Evolutionary conservation across 2,329 filamentous ascomycete species (phyloP).

Genomic region (Gaeumannomyces sp.): DNA sequence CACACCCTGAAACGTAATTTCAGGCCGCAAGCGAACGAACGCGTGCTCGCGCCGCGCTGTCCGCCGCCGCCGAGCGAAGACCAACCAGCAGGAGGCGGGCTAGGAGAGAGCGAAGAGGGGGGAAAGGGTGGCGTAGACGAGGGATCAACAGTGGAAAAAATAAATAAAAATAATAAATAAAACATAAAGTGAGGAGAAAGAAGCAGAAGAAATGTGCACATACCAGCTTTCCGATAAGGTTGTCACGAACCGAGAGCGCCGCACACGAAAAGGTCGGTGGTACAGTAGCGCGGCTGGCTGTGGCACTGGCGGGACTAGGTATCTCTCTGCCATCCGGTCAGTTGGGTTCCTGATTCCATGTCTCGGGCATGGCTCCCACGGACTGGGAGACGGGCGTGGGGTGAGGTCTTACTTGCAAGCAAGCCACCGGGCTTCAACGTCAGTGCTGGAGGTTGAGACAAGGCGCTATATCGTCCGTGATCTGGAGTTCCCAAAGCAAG

Average conservation of each 20-base stretch:
- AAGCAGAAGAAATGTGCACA: not conserved
- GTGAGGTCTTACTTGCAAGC: not conserved
- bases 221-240: not conserved
- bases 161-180: not conserved
- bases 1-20: conserved; percentile 10
- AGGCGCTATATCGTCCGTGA: not conserved
- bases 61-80: not conserved
- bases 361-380: conserved; percentile 5
- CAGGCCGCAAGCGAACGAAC: conserved; percentile 3
- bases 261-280: not conserved
- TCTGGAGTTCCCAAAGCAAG: not conserved
- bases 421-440: not conserved
- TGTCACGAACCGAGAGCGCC: not conserved
- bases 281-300: not conserved
- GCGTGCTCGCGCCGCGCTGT: not conserved
- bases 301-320: not conserved
- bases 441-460: not conserved
- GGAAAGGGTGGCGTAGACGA: not conserved
- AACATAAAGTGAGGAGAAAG: not conserved
- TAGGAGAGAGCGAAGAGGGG: not conserved
- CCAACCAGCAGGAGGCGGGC: not conserved
- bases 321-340: conserved; percentile 6
- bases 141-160: not conserved
- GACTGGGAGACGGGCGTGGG: not conserved
- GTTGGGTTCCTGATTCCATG: conserved; percentile 4